phyloP scores from a whole-genome alignment of 129 eudicot genomes.

The Ambrosia trifida region DNA sequence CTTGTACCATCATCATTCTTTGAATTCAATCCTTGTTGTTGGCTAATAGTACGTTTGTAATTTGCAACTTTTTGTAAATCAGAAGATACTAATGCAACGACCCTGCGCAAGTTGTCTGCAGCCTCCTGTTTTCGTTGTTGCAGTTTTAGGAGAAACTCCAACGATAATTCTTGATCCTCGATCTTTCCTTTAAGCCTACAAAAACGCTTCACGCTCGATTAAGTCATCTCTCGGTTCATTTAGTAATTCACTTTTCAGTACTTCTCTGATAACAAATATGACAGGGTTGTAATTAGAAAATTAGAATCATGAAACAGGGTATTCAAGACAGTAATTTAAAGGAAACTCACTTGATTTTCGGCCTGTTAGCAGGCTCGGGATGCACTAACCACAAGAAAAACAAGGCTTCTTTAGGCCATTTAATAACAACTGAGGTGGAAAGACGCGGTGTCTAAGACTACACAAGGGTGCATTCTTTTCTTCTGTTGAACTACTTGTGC shows the following conservation, averaged over 20 bases:
- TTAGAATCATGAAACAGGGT: background rate
- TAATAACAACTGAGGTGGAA: conserved; percentile 84
- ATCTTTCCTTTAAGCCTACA: conserved; percentile 64
- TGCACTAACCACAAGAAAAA: conserved; percentile 97
- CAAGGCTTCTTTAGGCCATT: conserved; percentile 99
- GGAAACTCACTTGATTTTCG: conserved; percentile 66
- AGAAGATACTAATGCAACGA: conserved; percentile 66
- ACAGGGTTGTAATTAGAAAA: background rate
- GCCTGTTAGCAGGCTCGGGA: conserved; percentile 86
- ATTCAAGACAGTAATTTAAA: conserved; percentile 4
- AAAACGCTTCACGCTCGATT: conserved; percentile 63
- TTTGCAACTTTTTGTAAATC: conserved; percentile 74
- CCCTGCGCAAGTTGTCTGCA: conserved; percentile 54
- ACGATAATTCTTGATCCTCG: conserved; percentile 78
- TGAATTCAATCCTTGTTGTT: conserved; percentile 37
- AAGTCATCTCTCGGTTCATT: conserved; percentile 61
- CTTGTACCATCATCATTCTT: conserved; percentile 50
- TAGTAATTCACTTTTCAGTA: conserved; percentile 72
- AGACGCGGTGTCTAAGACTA: conserved; percentile 83
- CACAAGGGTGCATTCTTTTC: conserved; percentile 84
- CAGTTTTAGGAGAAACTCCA: conserved; percentile 64
- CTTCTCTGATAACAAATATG: conserved; percentile 49
- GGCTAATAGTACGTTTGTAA: conserved; percentile 44
- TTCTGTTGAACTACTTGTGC: conserved; percentile 70
- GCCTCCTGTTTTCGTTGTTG: conserved; percentile 74